Evolutionary conservation across 1,284 basidiomycete species (phyloP).

Genomic region (Takashimella koratensis): DNA sequence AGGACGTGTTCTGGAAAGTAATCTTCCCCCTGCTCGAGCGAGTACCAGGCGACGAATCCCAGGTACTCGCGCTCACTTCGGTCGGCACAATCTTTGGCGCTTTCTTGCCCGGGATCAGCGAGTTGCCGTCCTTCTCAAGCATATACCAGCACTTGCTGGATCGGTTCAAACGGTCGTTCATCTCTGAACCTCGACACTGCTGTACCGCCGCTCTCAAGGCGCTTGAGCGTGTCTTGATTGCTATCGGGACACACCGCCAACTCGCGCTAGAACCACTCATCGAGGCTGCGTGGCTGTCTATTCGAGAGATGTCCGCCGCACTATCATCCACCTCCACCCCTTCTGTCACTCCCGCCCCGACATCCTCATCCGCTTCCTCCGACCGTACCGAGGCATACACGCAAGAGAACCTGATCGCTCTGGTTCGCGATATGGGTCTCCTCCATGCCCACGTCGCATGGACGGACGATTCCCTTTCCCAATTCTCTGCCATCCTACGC

Average conservation of each 20-base stretch:
- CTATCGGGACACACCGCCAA: constrained; percentile 33
- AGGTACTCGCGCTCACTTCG: constrained; percentile 77
- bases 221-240: constrained; percentile 70
- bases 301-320: constrained; percentile 63
- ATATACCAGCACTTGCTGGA: constrained; percentile 70
- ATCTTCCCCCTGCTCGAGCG: constrained; percentile 82
- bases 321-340: constrained; percentile 47
- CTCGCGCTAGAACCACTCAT: constrained; percentile 10
- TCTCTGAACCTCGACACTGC: constrained; percentile 63
- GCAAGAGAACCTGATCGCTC: constrained; percentile 77
- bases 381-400: constrained; percentile 57
- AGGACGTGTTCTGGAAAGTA: constrained; percentile 80
- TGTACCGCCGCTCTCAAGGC: constrained; percentile 76
- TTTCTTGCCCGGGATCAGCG: constrained; percentile 68
- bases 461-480: constrained; percentile 59
- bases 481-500: constrained; percentile 74
- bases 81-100: constrained; percentile 78
- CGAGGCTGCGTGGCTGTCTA: constrained; percentile 66
- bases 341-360: constrained; percentile 16
- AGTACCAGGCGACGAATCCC: constrained; percentile 74
- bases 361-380: background rate
- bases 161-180: constrained; percentile 65
- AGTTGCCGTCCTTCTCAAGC: constrained; percentile 62
- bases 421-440: constrained; percentile 28
- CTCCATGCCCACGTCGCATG: constrained; percentile 29